Percentiles rank a stretch among this genome's conserved stretches.
These are phyloP conservation scores for Hevea brasiliensis DNA, from an alignment of 345 rosid genomes.

Conservation along the genomic window DNA sequence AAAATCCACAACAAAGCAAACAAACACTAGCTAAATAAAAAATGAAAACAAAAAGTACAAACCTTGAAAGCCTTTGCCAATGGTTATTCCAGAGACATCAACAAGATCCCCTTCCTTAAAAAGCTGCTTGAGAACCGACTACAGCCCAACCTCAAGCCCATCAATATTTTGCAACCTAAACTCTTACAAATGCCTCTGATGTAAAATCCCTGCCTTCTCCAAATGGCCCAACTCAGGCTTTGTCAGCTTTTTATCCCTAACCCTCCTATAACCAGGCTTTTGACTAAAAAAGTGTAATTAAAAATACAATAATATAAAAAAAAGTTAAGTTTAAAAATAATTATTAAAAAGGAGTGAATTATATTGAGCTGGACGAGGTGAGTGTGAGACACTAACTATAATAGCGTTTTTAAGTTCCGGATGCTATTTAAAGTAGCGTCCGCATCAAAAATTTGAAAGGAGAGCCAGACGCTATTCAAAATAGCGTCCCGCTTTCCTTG, in stretches of 20 bases:
- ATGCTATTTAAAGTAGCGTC: no score
- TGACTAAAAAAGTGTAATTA: no score
- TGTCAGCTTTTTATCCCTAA: constrained; percentile 79
- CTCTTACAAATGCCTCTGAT: constrained; percentile 83
- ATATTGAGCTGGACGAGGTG: no score
- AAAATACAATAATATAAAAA: no score
- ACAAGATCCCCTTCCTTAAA: constrained; percentile 87
- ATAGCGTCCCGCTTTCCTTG: no score
- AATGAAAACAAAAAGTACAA: constrained; percentile 3
- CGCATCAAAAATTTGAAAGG: no score
- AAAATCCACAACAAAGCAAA: neutral
- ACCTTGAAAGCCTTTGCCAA: constrained; percentile 98
- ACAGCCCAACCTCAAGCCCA: constrained; percentile 68
- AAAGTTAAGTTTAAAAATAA: no score
- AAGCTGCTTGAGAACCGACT: constrained; percentile 62
- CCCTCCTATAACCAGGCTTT: constrained; percentile 83
- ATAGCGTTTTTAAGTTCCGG: no score
- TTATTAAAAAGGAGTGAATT: no score
- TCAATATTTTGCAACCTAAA: constrained; percentile 59
- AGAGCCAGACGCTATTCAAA: no score
- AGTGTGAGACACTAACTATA: no score
- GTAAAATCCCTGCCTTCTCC: constrained; percentile 70
- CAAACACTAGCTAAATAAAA: neutral
- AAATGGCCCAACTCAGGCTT: constrained; percentile 93
- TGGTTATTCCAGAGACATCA: constrained; percentile 86